A percentile compares a stretch with the other conserved stretches of the same genome.
These are phyloP conservation scores for Nannochloris sp. DNA, from an alignment of 139 green algal genomes.

Conservation along the genomic window DNA sequence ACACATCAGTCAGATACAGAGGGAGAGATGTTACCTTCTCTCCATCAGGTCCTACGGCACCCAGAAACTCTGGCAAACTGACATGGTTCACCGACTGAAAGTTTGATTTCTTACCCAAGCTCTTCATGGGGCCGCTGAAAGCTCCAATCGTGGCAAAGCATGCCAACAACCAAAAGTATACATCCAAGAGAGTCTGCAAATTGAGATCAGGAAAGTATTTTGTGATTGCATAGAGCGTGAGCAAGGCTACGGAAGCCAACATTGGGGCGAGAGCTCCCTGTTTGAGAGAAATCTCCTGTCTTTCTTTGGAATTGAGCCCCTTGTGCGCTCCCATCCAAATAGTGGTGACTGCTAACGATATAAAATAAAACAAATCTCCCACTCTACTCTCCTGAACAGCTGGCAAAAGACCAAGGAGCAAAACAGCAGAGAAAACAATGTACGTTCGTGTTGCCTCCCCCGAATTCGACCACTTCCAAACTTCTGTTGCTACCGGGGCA, in stretches of 20 bases:
- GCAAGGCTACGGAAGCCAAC: slow-evolving; percentile 49
- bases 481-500: neutral
- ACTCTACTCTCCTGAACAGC: slow-evolving; percentile 9
- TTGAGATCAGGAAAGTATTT: slow-evolving; percentile 65
- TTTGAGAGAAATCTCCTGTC: slow-evolving; percentile 60
- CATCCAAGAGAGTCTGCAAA: slow-evolving; percentile 53
- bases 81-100: slow-evolving; percentile 18
- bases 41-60: slow-evolving; percentile 37
- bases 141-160: slow-evolving; percentile 42
- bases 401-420: slow-evolving; percentile 26
- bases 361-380: slow-evolving; percentile 52
- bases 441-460: slow-evolving; percentile 44
- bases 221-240: slow-evolving; percentile 64
- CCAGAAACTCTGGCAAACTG: slow-evolving; percentile 33
- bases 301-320: slow-evolving; percentile 42
- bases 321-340: slow-evolving; percentile 80
- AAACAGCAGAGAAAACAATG: slow-evolving; percentile 26
- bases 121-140: slow-evolving; percentile 28
- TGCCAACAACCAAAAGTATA: slow-evolving; percentile 80
- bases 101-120: slow-evolving; percentile 12
- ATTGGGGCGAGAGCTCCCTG: slow-evolving; percentile 63
- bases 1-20: slow-evolving; percentile 24
- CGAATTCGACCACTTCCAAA: slow-evolving; percentile 46
- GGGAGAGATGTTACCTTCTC: slow-evolving; percentile 16
- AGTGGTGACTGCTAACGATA: slow-evolving; percentile 55